Conservation (phyloP, 2,329 filamentous ascomycete species). For the Ophioceras dolichostomum region DNA sequence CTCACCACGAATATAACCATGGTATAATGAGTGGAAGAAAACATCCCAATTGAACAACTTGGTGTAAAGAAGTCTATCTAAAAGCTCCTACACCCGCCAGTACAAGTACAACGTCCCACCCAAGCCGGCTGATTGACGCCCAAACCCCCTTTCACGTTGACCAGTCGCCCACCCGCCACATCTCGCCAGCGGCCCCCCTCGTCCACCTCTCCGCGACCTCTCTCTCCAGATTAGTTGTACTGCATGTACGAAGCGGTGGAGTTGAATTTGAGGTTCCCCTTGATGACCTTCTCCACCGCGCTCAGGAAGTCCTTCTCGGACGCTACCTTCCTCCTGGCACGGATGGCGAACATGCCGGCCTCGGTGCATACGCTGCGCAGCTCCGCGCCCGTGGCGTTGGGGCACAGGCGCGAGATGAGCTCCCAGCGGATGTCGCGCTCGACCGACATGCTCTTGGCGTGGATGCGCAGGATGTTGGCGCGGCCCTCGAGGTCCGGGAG, state of each 20-base stretch:
- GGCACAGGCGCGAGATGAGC: slow-evolving; percentile 90
- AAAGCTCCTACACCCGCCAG: too few species aligned
- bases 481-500: slow-evolving; percentile 93
- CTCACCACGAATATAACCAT: too few species aligned
- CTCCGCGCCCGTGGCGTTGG: slow-evolving; percentile 94
- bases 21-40: too few species aligned
- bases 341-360: slow-evolving; percentile 96
- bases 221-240: slow-evolving; percentile 77
- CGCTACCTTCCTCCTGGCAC: slow-evolving; percentile 88
- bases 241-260: slow-evolving; percentile 96
- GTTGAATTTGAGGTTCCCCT: slow-evolving; percentile 99
- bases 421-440: slow-evolving; percentile 99
- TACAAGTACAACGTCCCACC: too few species aligned
- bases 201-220: too few species aligned
- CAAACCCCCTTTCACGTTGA: too few species aligned
- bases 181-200: slow-evolving; percentile 4
- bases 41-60: too few species aligned
- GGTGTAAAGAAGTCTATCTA: too few species aligned
- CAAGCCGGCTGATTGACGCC: too few species aligned
- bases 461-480: slow-evolving; percentile 94
- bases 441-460: slow-evolving; percentile 99
- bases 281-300: slow-evolving; percentile 98
- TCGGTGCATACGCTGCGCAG: slow-evolving; percentile 94
- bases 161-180: too few species aligned
- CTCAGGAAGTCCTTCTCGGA: slow-evolving; percentile 98